phyloP scores from a whole-genome alignment of 2,329 filamentous ascomycete genomes.

The Trichoderma afroharzianum region DNA sequence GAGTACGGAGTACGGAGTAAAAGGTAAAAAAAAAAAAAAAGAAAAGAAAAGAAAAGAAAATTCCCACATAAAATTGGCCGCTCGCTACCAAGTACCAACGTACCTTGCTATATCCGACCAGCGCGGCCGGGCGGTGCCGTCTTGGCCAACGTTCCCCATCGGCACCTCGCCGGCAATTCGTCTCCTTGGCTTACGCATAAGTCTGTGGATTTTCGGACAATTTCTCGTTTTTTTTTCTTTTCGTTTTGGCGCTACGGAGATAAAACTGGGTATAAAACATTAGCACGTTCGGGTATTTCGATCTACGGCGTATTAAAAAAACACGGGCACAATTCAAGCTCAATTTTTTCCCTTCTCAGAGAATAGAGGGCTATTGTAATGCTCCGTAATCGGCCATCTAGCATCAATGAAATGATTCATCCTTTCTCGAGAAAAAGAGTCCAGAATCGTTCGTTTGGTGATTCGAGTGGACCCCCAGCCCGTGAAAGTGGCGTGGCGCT shows the following conservation, averaged over 20 bases:
- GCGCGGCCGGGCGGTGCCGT: neutral
- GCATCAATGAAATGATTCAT: neutral
- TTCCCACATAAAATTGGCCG: too few relatives aligned
- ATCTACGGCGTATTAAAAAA: neutral
- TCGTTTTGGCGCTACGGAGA: neutral
- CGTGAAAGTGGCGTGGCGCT: neutral
- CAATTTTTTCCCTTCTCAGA: neutral
- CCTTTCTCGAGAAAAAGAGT: neutral
- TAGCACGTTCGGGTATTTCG: neutral
- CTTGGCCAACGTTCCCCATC: neutral
- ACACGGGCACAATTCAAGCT: too few relatives aligned
- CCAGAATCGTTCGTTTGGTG: neutral
- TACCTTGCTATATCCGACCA: neutral
- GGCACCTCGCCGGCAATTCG: neutral
- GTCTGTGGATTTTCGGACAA: neutral
- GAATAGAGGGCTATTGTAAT: neutral
- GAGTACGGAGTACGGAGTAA: too few relatives aligned
- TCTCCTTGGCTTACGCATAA: neutral
- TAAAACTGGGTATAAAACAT: neutral
- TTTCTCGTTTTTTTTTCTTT: neutral
- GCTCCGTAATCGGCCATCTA: neutral
- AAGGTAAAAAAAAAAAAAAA: too few relatives aligned
- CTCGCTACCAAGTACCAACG: neutral
- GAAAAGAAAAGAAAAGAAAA: neutral
- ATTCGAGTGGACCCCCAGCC: neutral